Evolutionary conservation across 2,329 filamentous ascomycete genomes (phyloP).

Genomic region (Exophiala spinifera): DNA sequence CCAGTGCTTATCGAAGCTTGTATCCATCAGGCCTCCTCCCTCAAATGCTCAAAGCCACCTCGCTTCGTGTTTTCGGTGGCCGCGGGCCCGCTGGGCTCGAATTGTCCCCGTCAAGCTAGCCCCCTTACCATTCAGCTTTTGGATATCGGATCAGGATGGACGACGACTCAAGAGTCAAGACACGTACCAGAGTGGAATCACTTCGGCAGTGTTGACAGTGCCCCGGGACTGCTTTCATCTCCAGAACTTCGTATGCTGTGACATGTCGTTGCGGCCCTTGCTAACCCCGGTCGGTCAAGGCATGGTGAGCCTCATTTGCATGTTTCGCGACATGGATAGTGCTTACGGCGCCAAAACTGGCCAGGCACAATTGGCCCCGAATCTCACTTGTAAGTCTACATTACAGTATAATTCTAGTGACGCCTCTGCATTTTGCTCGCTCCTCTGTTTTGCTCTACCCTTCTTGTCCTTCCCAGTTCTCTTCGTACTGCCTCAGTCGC

Average conservation of each 20-base stretch:
- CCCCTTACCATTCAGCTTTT: too few species aligned
- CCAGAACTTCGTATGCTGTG: too few species aligned
- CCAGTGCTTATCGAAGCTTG: constrained; percentile 23
- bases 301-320: too few species aligned
- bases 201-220: not conserved
- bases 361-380: constrained; percentile 4
- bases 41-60: not conserved
- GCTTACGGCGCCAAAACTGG: constrained; percentile 17
- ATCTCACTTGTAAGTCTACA: not conserved
- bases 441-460: not conserved
- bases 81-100: too few species aligned
- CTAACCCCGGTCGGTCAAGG: not conserved
- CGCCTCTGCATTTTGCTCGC: not conserved
- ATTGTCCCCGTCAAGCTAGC: too few species aligned
- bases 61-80: not conserved
- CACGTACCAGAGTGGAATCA: too few species aligned
- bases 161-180: too few species aligned
- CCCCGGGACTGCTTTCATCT: too few species aligned
- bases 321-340: constrained; percentile 5
- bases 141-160: too few species aligned
- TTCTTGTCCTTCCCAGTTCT: not conserved
- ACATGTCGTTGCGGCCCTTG: constrained; percentile 8
- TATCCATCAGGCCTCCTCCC: not conserved
- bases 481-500: constrained; percentile 5
- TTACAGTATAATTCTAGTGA: not conserved